Evolutionary conservation across 148 eudicot species (phyloP), one percentile per base, ranked within the genome.

Genomic region (Fagopyrum tataricum): DNA sequence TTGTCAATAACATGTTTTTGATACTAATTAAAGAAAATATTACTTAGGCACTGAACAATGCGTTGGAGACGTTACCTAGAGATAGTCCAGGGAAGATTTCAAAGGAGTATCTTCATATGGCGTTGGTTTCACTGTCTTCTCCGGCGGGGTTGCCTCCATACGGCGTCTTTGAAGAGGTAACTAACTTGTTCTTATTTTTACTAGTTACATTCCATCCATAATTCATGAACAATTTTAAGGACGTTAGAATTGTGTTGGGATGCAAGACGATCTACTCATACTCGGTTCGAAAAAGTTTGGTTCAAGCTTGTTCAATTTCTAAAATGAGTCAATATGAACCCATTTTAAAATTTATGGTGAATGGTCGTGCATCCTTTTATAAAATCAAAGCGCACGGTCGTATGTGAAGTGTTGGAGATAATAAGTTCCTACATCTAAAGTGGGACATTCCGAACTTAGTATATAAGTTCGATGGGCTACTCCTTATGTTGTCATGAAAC

Each of bases 131-230:
- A 0, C 17, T 94, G 77, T 92, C 95, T 23, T 86, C 98, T 4
- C 83, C 92, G 8, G 96, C 96, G 49, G 96, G 88, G 62, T 86
- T 91, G 75, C 98, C 98, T 73, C 96, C 98, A 1, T 74, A 82
- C 61, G 97, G 97, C 64, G 96, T 90, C 44, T 73, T 89, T 72
- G 81, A 83, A 43, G 86, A 89, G 98, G 98, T 94, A 84, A 6
- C 4, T 12, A 41, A n/a, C 5, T 8, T 44, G 3, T 7, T 0
- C 13, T 46, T 46, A 44, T 46, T 46, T 46, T 8, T 21, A 61
- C 67, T 20, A 10, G 12, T 46, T 9, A 7, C 4, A 13, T 8
- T 46, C 40, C 39, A 4, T n/a, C 10, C 67, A 46, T 8, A 8
- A 0, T 7, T 46, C 2, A 7, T 46, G 8, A 46, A 46, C 2